Evolutionary conservation across 2,329 filamentous ascomycete genomes (phyloP), one percentile per base, ranked within the genome.

Genomic region (Tolypocladium inflatum): DNA sequence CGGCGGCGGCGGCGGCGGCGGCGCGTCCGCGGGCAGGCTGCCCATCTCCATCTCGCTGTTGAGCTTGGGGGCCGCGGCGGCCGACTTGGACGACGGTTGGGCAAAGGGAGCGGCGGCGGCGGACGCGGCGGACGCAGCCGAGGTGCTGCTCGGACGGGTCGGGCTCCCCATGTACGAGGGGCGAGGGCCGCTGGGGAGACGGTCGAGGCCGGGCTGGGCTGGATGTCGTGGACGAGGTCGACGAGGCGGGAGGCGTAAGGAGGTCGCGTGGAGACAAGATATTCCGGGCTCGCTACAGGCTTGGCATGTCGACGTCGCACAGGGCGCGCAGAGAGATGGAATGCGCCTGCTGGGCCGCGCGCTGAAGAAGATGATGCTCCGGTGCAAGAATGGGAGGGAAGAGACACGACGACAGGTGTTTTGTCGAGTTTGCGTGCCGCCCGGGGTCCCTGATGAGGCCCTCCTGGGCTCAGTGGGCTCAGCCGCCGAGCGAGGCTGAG

Each of bases 11-110:
- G 68, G 53, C 59, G 69, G 52, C 59, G 69, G 48, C 30, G 26
- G 41, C 62, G 70, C 69, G 56, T 75, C 74, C 61, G 72, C 71
- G 0, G 77, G 71, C 37, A 84, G 68, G 63, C 70, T 74, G 15
- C 79, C 80, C 72, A 83, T 76, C 65, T 84, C 81, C 72, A 83
- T 73, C 63, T 80, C 80, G 67, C 76, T 78, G 68, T 80, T 84
- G 63, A 85, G 73, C 66, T 81, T 81, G 10, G 83, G 82, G 41
- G 77, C 76, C 4, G 76, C 81, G 19, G 74, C 77, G 51, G 74
- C 70, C 55, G 77, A 74, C 64, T 87, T 87, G 54, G 78, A 74
- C 50, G 80, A 75, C 26, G 81, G 81, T 62, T 83, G 83, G 52
- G 76, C 74, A 51, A 35, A n/a, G 48, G 82, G 80, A n/a, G n/a